Conservation (phyloP, 805 yeast species). For the Candida golubevii region DNA sequence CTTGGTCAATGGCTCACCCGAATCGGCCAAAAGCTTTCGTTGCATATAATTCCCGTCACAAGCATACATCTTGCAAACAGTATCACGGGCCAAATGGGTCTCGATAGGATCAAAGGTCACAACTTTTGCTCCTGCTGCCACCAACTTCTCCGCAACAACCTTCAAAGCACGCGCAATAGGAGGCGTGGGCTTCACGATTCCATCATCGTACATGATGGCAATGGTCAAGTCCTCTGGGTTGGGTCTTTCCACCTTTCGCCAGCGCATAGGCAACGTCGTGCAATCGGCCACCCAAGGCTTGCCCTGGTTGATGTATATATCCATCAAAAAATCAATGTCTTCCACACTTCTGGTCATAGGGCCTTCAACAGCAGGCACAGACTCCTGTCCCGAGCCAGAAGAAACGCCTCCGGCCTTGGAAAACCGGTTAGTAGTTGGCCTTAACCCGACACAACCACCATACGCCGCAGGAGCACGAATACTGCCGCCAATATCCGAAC, state of each 20-base stretch:
- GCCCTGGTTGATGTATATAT: conserved; percentile 54
- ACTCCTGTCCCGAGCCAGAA: conserved; percentile 59
- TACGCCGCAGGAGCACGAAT: conserved; percentile 67
- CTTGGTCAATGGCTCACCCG: conserved; percentile 68
- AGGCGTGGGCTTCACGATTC: conserved; percentile 62
- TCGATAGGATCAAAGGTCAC: conserved; percentile 55
- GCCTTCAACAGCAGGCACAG: conserved; percentile 62
- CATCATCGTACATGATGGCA: conserved; percentile 63
- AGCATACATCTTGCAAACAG: conserved; percentile 52
- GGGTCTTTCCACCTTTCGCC: conserved; percentile 45
- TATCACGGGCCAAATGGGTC: conserved; percentile 54
- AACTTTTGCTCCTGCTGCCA: conserved; percentile 55
- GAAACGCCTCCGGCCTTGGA: conserved; percentile 43
- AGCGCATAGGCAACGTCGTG: conserved; percentile 45
- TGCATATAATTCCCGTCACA: conserved; percentile 67
- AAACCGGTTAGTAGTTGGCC: conserved; percentile 57
- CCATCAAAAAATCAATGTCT: conserved; percentile 68
- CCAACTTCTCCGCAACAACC: conserved; percentile 49
- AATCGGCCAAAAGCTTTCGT: conserved; percentile 44
- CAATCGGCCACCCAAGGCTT: conserved; percentile 59
- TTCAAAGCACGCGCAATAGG: conserved; percentile 54
- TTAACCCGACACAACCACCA: conserved; percentile 56
- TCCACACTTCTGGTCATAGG: conserved; percentile 63
- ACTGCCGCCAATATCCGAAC: conserved; percentile 72
- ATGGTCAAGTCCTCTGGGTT: conserved; percentile 46